Percentiles rank a stretch among this genome's conserved stretches.
Evolutionary conservation across 345 rosid genomes (phyloP).

Genomic region (Garcia nutans): DNA sequence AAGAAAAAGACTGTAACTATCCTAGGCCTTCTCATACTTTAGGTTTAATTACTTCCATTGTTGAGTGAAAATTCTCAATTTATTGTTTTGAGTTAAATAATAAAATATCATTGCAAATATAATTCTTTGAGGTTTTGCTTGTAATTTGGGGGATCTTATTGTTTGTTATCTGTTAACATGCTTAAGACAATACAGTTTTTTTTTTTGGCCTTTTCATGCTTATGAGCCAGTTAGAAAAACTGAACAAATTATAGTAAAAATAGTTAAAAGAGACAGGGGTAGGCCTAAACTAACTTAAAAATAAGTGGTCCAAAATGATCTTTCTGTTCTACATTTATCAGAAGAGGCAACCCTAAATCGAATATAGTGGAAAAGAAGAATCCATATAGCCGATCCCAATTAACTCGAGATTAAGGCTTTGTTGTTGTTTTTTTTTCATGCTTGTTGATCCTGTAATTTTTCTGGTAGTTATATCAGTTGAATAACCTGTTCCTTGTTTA

Average conservation of each 20-base stretch:
- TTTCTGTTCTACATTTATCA: no score
- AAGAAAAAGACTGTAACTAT: background rate
- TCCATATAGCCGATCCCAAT: no score
- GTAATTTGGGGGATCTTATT: background rate
- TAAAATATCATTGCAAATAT: background rate
- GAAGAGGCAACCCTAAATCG: no score
- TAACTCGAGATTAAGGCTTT: no score
- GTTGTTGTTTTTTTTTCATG: no score
- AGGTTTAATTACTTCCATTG: background rate
- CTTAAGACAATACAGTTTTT: background rate
- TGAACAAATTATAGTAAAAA: no score
- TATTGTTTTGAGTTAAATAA: background rate
- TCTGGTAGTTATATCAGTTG: background rate
- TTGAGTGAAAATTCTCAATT: background rate
- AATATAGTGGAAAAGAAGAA: no score
- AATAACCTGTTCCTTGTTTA: background rate
- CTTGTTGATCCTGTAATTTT: background rate
- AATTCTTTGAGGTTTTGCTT: constrained; percentile 1
- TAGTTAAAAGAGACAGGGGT: no score
- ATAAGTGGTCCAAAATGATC: no score
- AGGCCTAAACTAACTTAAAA: no score
- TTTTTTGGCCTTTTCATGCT: no score
- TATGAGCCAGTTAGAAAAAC: no score
- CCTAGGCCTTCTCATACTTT: background rate
- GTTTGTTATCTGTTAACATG: background rate